Evolutionary conservation across 2,329 filamentous ascomycete species (phyloP), one percentile per base, ranked within the genome.

Genomic region (Sclerotinia borealis): DNA sequence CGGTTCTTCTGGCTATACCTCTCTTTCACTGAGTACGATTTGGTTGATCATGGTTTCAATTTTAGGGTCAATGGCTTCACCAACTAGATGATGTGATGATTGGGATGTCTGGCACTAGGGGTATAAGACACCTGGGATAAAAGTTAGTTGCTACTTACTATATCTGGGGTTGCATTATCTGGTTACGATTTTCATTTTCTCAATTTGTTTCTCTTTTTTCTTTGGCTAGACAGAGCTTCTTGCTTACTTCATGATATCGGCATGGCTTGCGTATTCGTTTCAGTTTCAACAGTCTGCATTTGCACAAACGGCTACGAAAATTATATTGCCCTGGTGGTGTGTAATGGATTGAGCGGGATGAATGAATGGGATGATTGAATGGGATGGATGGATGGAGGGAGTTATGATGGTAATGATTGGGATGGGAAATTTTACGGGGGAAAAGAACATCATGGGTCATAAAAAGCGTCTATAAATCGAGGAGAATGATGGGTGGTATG

Each of bases 311-410:
- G 27, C 27, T 11, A 25, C n/a, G 50, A 41, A 47, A 4, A 49
- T 34, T 58, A 63, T 58, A 47, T 39, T 51, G 51, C 60, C 60
- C 34, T 15, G 43, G 50, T 39, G 60, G 43, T 49, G 37, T 63
- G n/a, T 58, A 58, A 58, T 62, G 27, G 41, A 8, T 37, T 25
- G 10, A 27, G 19, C 19, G 29, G 3, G 10, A 13, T 41, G 25
- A 29, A 55, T 19, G 50, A 39, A 39, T 54, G 36, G 22, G 2
- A 29, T 7, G 27, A 8, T 37, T 25, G 10, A 27, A 27, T 25
- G 29, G 3, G 10, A 13, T 41, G 25, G n/a, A 55, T 19, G 50
- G 29, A 39, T 54, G 36, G 22, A 1, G 47, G 25, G 8, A 49
- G 17, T n/a, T 22, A 41, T 55, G 37, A 55, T 41, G 36, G 29